Evolutionary conservation across 1,284 basidiomycete genomes (phyloP).

Genomic region (Ustilago bromivora): DNA sequence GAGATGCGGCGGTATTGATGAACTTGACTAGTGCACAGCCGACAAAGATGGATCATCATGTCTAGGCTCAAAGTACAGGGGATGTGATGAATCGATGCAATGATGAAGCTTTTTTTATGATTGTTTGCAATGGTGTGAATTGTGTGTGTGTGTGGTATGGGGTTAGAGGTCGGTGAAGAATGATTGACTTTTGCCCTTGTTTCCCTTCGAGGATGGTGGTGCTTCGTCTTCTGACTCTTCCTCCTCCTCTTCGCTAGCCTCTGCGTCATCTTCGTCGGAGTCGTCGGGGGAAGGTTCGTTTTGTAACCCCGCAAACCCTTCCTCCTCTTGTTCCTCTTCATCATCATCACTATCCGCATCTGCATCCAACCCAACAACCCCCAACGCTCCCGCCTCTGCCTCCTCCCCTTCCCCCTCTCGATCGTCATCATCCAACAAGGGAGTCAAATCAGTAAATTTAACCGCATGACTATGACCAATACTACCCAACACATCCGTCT

Average conservation of each 20-base stretch:
- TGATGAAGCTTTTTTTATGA: not conserved
- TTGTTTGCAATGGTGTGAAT: not conserved
- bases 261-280: constrained; percentile 7
- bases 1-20: constrained; percentile 71
- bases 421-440: constrained; percentile 73
- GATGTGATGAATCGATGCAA: not conserved
- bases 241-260: constrained; percentile 14
- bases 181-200: constrained; percentile 5
- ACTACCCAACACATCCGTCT: constrained; percentile 86
- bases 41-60: constrained; percentile 30
- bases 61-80: not conserved
- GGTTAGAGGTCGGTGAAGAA: constrained; percentile 3
- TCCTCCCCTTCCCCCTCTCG: constrained; percentile 36
- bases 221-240: constrained; percentile 13
- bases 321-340: constrained; percentile 25
- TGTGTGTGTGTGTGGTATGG: not conserved
- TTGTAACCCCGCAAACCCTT: constrained; percentile 12
- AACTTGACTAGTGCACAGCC: constrained; percentile 38
- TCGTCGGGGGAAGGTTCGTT: not conserved
- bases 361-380: constrained; percentile 15
- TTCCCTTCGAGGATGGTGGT: not conserved
- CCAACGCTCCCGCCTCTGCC: constrained; percentile 23
- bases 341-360: constrained; percentile 26
- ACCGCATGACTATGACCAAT: constrained; percentile 90
- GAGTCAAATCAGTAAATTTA: constrained; percentile 83